Percentiles rank a stretch among this genome's conserved stretches.
phyloP scores from a whole-genome alignment of 2,329 filamentous ascomycete species.

The Diaporthe sp. region DNA sequence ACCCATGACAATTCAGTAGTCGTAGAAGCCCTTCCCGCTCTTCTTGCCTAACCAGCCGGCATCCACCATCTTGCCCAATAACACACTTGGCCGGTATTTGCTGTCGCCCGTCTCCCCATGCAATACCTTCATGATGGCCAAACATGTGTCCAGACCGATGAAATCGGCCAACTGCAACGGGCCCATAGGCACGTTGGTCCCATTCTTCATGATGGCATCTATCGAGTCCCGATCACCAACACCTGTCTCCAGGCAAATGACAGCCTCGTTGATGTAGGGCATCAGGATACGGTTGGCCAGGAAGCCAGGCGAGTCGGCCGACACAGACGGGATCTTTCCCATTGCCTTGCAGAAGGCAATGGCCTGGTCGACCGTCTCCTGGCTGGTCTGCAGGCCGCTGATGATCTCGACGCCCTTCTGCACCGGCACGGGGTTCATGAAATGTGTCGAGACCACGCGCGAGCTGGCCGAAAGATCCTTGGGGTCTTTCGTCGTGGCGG shows the following conservation, averaged over 20 bases:
- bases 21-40: slow-evolving; percentile 95
- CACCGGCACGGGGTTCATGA: slow-evolving; percentile 98
- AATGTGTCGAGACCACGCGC: slow-evolving; percentile 94
- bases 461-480: slow-evolving; percentile 86
- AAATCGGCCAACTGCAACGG: slow-evolving; percentile 95
- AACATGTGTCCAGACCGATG: slow-evolving; percentile 95
- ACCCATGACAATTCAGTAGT: slow-evolving; percentile 69
- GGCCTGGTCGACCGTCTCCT: slow-evolving; percentile 83
- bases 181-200: slow-evolving; percentile 98
- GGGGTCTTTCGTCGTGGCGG: slow-evolving; percentile 83
- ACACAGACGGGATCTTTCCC: slow-evolving; percentile 92
- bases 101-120: slow-evolving; percentile 93
- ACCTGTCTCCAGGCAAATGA: slow-evolving; percentile 95
- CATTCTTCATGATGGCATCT: slow-evolving; percentile 99
- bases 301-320: slow-evolving; percentile 93
- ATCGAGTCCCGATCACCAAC: slow-evolving; percentile 92
- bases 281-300: slow-evolving; percentile 97
- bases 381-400: slow-evolving; percentile 90
- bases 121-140: slow-evolving; percentile 97
- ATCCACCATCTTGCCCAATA: slow-evolving; percentile 96
- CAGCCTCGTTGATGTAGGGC: slow-evolving; percentile 99
- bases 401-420: slow-evolving; percentile 99
- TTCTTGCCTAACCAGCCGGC: slow-evolving; percentile 99
- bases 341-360: slow-evolving; percentile 90
- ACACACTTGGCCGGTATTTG: slow-evolving; percentile 92